A percentile compares a stretch with the other conserved stretches of the same genome.
Conservation (phyloP, 805 yeast genomes). For the Blastobotrys peoriensis region DNA sequence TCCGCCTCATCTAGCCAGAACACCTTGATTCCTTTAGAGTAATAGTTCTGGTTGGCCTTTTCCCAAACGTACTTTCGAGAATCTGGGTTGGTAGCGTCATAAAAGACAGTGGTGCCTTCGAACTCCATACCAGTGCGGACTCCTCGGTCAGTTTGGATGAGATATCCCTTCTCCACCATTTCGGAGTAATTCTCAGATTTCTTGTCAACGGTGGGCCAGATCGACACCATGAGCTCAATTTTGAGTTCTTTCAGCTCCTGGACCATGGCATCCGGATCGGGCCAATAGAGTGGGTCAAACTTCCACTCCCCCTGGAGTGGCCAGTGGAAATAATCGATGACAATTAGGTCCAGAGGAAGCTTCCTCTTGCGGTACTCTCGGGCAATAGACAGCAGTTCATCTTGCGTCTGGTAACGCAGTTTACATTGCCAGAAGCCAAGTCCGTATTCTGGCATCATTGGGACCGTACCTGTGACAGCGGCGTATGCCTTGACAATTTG, state of each 20-base stretch:
- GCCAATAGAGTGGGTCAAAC: slow-evolving; percentile 18
- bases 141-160: slow-evolving; percentile 18
- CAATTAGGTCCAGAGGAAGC: slow-evolving; percentile 17
- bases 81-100: slow-evolving; percentile 18
- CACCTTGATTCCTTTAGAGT: slow-evolving; percentile 13
- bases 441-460: slow-evolving; percentile 18
- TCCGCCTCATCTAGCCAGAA: slow-evolving; percentile 22
- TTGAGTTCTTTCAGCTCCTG: slow-evolving; percentile 13
- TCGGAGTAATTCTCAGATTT: slow-evolving; percentile 15
- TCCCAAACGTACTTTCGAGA: slow-evolving; percentile 17
- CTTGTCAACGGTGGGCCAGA: slow-evolving; percentile 20
- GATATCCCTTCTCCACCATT: slow-evolving; percentile 17
- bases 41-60: slow-evolving; percentile 15
- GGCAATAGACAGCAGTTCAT: slow-evolving; percentile 17
- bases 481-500: slow-evolving; percentile 16
- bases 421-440: slow-evolving; percentile 21
- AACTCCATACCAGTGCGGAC: slow-evolving; percentile 15
- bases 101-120: slow-evolving; percentile 14
- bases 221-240: slow-evolving; percentile 18
- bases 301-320: slow-evolving; percentile 19
- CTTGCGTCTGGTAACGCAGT: slow-evolving; percentile 19
- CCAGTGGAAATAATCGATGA: slow-evolving; percentile 19
- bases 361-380: slow-evolving; percentile 14
- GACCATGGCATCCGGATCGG: slow-evolving; percentile 20
- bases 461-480: slow-evolving; percentile 18